Percentiles rank a stretch among this genome's conserved stretches.
Evolutionary conservation across 129 eudicot species (phyloP).

Genomic region (Helichrysum umbraculigerum): DNA sequence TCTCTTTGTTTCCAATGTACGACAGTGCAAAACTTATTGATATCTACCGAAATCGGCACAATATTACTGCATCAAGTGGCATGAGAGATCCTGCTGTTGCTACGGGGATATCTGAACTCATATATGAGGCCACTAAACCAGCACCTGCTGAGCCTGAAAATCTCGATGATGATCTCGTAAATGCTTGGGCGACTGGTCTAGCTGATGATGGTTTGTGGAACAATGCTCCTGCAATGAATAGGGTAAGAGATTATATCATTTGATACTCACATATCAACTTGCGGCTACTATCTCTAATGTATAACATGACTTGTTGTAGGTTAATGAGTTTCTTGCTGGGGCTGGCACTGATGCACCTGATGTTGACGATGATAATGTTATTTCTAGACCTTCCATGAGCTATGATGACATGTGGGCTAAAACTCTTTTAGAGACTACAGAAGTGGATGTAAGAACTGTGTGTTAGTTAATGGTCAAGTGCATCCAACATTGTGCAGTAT

Average conservation of each 20-base stretch:
- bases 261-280: neutral
- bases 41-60: constrained; percentile 90
- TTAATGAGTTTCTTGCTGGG: constrained; percentile 94
- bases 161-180: constrained; percentile 97
- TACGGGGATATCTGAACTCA: constrained; percentile 92
- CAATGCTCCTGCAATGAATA: constrained; percentile 94
- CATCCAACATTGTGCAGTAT: neutral
- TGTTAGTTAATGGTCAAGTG: constrained; percentile 11
- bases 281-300: neutral
- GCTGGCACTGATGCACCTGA: constrained; percentile 99
- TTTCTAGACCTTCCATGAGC: constrained; percentile 77
- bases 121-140: constrained; percentile 72
- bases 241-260: constrained; percentile 51
- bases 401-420: constrained; percentile 99
- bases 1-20: constrained; percentile 17
- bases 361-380: constrained; percentile 83
- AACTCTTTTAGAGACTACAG: constrained; percentile 76
- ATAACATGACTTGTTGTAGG: constrained; percentile 40
- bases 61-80: constrained; percentile 78
- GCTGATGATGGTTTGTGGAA: constrained; percentile 90
- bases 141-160: constrained; percentile 59
- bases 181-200: constrained; percentile 97
- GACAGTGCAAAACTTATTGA: constrained; percentile 95
- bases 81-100: constrained; percentile 90
- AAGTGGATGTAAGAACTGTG: constrained; percentile 57